Conservation (phyloP, 1,284 basidiomycete genomes). For the Calocybe gambosa region DNA sequence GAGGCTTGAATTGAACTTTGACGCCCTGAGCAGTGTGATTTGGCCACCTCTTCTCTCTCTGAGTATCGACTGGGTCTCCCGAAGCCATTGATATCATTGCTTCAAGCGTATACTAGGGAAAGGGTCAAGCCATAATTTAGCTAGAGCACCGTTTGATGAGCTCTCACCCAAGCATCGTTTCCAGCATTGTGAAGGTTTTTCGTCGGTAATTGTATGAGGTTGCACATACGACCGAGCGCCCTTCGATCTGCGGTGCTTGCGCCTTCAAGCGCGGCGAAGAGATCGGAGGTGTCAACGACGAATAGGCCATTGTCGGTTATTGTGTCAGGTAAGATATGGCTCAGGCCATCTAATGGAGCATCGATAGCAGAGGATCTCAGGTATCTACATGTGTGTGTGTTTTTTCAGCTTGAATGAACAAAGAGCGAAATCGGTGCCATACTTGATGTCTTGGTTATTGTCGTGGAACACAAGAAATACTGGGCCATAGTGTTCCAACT, state of each 20-base stretch:
- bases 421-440: conserved; percentile 15
- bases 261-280: conserved; percentile 68
- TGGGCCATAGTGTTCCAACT: conserved; percentile 42
- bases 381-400: conserved; percentile 34
- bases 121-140: background rate
- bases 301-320: conserved; percentile 50
- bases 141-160: no score
- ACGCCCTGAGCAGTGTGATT: conserved; percentile 43
- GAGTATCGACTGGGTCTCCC: conserved; percentile 62
- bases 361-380: conserved; percentile 44
- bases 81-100: conserved; percentile 61
- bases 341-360: conserved; percentile 46
- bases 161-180: conserved; percentile 73
- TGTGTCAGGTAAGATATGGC: conserved; percentile 49
- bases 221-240: conserved; percentile 52
- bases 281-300: conserved; percentile 64
- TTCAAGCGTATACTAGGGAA: conserved; percentile 56
- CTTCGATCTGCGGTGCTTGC: conserved; percentile 44
- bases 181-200: conserved; percentile 74
- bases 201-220: conserved; percentile 51
- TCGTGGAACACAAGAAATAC: conserved; percentile 82
- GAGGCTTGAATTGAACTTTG: conserved; percentile 50
- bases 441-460: conserved; percentile 68
- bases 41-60: conserved; percentile 73
- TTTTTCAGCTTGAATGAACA: conserved; percentile 1